phyloP scores from a whole-genome alignment of 371 early-diverging fungal genomes.

The Mortierella sp. region DNA sequence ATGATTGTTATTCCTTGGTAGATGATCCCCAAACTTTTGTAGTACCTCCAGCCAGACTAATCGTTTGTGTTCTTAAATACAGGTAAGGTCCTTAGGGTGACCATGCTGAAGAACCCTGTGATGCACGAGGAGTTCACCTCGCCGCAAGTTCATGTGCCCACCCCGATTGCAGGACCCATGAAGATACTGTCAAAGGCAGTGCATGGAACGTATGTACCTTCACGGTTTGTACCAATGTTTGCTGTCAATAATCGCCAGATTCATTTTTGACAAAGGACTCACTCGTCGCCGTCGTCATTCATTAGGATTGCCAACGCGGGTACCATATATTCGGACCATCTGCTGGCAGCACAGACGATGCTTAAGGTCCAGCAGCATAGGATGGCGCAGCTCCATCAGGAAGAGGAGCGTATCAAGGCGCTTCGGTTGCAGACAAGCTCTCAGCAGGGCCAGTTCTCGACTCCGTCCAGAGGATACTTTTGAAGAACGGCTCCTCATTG shows the following conservation, averaged over 20 bases:
- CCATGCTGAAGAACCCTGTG: slow-evolving; percentile 32
- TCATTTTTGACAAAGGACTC: too few species aligned
- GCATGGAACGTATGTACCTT: slow-evolving; percentile 46
- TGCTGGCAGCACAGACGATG: slow-evolving; percentile 47
- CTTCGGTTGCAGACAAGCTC: slow-evolving; percentile 32
- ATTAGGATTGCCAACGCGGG: slow-evolving; percentile 36
- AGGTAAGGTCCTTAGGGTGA: slow-evolving; percentile 39
- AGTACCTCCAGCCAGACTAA: too few species aligned
- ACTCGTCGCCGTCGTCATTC: not conserved
- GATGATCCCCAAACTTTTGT: not conserved
- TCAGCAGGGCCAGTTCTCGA: slow-evolving; percentile 23
- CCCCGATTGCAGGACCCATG: slow-evolving; percentile 43
- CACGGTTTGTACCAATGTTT: not conserved
- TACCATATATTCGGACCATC: slow-evolving; percentile 42
- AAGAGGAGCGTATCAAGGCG: slow-evolving; percentile 40
- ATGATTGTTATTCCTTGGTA: not conserved
- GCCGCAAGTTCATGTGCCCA: slow-evolving; percentile 17
- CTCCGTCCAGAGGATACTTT: slow-evolving; percentile 35
- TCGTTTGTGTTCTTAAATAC: not conserved
- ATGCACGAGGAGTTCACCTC: slow-evolving; percentile 15
- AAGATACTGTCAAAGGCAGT: slow-evolving; percentile 40
- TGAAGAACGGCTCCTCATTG: too few species aligned
- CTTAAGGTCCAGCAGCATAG: slow-evolving; percentile 45
- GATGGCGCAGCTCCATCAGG: slow-evolving; percentile 40
- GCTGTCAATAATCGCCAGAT: not conserved